phyloP scores from a whole-genome alignment of 352 stramenopile genomes.

The Blastocystis sp. region DNA sequence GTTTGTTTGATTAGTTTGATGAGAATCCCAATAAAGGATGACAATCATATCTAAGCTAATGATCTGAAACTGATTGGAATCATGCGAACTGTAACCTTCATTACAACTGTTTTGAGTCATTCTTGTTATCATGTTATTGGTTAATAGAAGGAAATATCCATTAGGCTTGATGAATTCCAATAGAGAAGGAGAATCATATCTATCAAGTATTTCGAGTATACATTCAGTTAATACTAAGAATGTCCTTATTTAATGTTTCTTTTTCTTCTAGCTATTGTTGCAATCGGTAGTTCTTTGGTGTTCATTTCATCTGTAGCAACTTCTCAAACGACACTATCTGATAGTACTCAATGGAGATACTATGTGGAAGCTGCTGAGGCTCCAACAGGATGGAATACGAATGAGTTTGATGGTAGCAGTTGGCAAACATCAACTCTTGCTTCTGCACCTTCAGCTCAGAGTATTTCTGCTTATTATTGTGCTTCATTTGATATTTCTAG shows the following conservation, averaged over 20 bases:
- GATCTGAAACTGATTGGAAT: no score
- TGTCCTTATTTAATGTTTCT: no score
- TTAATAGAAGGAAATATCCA: no score
- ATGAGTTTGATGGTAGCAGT: neutral
- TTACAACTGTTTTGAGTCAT: no score
- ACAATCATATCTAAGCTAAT: no score
- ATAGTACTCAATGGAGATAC: neutral
- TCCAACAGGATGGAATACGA: neutral
- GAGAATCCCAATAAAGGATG: no score
- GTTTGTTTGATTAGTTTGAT: neutral
- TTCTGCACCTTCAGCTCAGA: neutral
- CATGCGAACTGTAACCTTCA: no score
- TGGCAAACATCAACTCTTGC: neutral
- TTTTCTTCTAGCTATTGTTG: neutral
- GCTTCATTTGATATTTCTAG: neutral
- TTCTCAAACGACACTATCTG: neutral
- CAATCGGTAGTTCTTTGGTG: neutral
- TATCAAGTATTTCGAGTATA: no score
- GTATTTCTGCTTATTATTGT: conserved; percentile 27
- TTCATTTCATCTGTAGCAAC: neutral
- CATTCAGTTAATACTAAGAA: no score
- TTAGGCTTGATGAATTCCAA: no score
- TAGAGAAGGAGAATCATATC: no score
- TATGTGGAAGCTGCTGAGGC: neutral
- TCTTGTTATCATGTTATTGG: no score